Evolutionary conservation across 1,284 basidiomycete genomes (phyloP).

Genomic region (Puccinia horiana): DNA sequence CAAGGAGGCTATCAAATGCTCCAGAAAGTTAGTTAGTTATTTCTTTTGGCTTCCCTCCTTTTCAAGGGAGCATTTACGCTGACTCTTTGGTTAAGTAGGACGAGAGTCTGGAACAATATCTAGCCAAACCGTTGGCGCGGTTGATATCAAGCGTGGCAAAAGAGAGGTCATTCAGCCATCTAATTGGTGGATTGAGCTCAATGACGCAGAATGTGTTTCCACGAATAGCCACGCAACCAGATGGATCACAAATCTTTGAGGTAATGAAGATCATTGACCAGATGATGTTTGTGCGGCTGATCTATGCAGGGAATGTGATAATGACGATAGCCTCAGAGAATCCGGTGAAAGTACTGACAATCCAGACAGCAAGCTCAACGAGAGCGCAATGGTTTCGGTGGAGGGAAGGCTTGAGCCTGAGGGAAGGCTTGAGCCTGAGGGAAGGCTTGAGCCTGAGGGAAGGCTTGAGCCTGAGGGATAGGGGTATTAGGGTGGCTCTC

Average conservation of each 20-base stretch:
- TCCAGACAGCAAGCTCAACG: constrained; percentile 73
- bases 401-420: constrained; percentile 60
- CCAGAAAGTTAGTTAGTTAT: constrained; percentile 68
- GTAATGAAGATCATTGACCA: constrained; percentile 80
- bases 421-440: constrained; percentile 51
- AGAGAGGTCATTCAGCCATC: constrained; percentile 70
- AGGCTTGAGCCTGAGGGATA: too few relatives aligned
- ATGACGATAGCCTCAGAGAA: constrained; percentile 82
- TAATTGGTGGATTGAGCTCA: constrained; percentile 77
- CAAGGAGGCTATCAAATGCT: constrained; percentile 68
- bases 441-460: constrained; percentile 52
- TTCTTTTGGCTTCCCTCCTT: neutral
- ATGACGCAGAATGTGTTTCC: constrained; percentile 76
- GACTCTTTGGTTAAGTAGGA: constrained; percentile 32
- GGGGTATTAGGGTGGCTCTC: constrained; percentile 50
- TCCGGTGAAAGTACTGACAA: constrained; percentile 89
- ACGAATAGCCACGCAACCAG: constrained; percentile 80
- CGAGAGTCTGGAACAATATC: constrained; percentile 44
- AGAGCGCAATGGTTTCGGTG: constrained; percentile 61
- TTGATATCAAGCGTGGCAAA: constrained; percentile 63
- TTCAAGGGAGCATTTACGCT: neutral
- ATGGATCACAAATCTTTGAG: constrained; percentile 77
- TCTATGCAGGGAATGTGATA: constrained; percentile 98
- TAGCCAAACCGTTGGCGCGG: constrained; percentile 62
- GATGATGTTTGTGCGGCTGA: constrained; percentile 83